A percentile compares a stretch with the other conserved stretches of the same genome.
phyloP scores from a whole-genome alignment of 2,329 filamentous ascomycete genomes.

The Ophiostoma sp. region DNA sequence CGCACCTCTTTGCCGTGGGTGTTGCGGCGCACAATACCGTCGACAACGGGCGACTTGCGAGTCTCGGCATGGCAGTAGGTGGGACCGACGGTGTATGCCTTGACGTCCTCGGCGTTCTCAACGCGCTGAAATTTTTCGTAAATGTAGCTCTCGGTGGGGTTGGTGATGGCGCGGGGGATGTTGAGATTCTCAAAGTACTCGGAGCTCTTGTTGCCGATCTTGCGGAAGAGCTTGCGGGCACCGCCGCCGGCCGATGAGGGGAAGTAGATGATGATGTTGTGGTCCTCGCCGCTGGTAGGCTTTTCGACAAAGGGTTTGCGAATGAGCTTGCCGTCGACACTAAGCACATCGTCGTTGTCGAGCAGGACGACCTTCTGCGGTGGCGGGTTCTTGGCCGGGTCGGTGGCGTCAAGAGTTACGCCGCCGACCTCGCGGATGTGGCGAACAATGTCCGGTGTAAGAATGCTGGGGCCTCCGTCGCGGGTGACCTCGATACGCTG shows the following conservation, averaged over 20 bases:
- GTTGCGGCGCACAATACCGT: slow-evolving; percentile 92
- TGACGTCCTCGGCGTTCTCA: slow-evolving; percentile 97
- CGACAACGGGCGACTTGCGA: slow-evolving; percentile 93
- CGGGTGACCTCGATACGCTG: slow-evolving; percentile 86
- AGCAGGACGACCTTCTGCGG: slow-evolving; percentile 76
- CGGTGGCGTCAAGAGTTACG: slow-evolving; percentile 68
- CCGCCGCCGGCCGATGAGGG: slow-evolving; percentile 83
- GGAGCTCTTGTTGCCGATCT: slow-evolving; percentile 98
- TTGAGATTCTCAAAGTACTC: slow-evolving; percentile 80
- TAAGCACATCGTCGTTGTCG: slow-evolving; percentile 85
- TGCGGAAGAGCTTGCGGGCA: slow-evolving; percentile 88
- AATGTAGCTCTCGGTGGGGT: slow-evolving; percentile 81
- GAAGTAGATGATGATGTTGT: slow-evolving; percentile 98
- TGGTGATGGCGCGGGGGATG: slow-evolving; percentile 77
- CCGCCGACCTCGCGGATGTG: slow-evolving; percentile 80
- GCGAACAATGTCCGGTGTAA: slow-evolving; percentile 76
- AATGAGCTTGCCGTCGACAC: slow-evolving; percentile 79
- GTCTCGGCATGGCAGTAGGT: slow-evolving; percentile 96
- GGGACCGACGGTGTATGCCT: slow-evolving; percentile 94
- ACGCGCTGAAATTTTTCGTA: slow-evolving; percentile 97
- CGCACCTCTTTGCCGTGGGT: slow-evolving; percentile 96
- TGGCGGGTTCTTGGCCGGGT: slow-evolving; percentile 54
- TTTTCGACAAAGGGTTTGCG: slow-evolving; percentile 98
- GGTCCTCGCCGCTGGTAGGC: slow-evolving; percentile 95
- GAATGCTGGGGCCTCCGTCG: slow-evolving; percentile 80